Conservation (phyloP, 345 rosid genomes). For the Rhodamnia argentea region DNA sequence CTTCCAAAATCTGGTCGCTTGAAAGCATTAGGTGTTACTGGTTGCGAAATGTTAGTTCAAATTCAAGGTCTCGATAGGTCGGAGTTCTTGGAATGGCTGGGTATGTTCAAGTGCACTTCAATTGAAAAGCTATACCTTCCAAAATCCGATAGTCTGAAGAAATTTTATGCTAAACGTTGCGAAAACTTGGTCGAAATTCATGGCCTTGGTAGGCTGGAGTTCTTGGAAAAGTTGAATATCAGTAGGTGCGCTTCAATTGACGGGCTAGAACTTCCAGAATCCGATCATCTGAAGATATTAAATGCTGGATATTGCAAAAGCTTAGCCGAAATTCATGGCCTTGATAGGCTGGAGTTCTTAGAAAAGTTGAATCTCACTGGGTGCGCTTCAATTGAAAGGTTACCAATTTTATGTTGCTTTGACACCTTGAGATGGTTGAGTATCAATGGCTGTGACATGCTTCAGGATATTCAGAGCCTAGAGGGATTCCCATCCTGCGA, state of each 20-base stretch:
- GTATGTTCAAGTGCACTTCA: rapidly evolving
- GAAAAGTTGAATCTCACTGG: too few species aligned
- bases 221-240: background rate
- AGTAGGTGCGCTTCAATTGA: rapidly evolving
- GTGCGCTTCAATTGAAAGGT: background rate
- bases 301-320: rapidly evolving
- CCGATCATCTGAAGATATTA: rapidly evolving
- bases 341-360: background rate
- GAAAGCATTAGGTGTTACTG: rapidly evolving
- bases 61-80: background rate
- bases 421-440: too few species aligned
- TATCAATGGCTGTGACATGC: too few species aligned
- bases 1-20: too few species aligned
- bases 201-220: background rate
- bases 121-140: too few species aligned
- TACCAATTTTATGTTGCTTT: too few species aligned
- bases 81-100: too few species aligned
- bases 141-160: too few species aligned
- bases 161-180: rapidly evolving
- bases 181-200: too few species aligned
- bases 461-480: too few species aligned
- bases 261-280: background rate
- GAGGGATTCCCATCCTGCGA: too few species aligned
- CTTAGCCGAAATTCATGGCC: background rate
- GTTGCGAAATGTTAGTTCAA: rapidly evolving